Conservation (phyloP, 768 basidiomycete genomes). For the Strobilomyces echinocephalus region DNA sequence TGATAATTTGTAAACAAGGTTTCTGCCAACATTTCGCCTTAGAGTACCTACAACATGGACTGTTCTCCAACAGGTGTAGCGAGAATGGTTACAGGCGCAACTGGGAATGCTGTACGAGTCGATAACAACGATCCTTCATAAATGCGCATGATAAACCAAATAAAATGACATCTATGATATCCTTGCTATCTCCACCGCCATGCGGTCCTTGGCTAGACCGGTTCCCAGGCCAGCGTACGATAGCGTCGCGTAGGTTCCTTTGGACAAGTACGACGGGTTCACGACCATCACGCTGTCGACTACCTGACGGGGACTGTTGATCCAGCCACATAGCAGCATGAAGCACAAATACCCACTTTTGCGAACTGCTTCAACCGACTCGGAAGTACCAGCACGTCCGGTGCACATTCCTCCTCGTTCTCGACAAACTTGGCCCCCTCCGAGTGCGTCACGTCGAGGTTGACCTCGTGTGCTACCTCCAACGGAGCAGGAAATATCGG, state of each 20-base stretch:
- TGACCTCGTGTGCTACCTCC: conserved; percentile 73
- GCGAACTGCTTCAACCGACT: conserved; percentile 87
- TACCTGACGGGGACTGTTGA: conserved; percentile 41
- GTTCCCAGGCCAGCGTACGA: conserved; percentile 27
- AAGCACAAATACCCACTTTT: conserved; percentile 50
- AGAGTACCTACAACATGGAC: no score
- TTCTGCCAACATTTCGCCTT: no score
- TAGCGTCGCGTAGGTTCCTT: conserved; percentile 51
- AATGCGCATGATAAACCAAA: not conserved
- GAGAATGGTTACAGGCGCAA: no score
- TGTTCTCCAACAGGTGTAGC: no score
- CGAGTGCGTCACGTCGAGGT: conserved; percentile 84
- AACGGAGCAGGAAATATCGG: conserved; percentile 86
- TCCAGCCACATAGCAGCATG: not conserved
- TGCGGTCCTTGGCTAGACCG: conserved; percentile 27
- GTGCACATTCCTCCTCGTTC: conserved; percentile 44
- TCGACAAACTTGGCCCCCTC: conserved; percentile 38
- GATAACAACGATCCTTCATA: not conserved
- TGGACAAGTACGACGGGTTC: conserved; percentile 78
- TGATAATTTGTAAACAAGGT: no score
- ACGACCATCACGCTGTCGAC: conserved; percentile 75
- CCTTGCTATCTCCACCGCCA: conserved; percentile 23
- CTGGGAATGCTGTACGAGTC: not conserved
- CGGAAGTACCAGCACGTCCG: conserved; percentile 83
- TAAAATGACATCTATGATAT: conserved; percentile 17